Evolutionary conservation across 257 asterid genomes (phyloP), one percentile per base, ranked within the genome.

Genomic region (Penstemon barbatus): DNA sequence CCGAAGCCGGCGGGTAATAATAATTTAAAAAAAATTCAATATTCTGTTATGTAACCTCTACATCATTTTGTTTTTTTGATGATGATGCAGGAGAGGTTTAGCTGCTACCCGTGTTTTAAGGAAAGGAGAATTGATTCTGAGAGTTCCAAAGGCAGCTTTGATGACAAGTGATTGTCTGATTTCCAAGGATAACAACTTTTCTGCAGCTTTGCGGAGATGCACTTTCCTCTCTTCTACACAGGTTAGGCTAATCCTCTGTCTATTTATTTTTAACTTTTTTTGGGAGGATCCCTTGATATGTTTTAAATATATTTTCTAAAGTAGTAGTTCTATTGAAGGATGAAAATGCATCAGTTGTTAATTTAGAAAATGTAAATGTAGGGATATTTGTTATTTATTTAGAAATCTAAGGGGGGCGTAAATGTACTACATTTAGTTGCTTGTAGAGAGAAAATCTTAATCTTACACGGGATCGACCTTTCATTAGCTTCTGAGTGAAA

Each of bases 1-100:
- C 99, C 10, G 81, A 79, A 19, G 90, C 96, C 56, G 99, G 99
- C 84, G 97, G 99, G 98, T 93, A 78, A 18, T 5, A 18, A 60
- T 15, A 15, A 15, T 15, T 41, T 2, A 8, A 25, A 25, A 25
- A 0, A 25, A 25, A 25, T 25, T 1, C 1, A 11, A 37, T 12
- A 5, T 5, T 15, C 43, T 18, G 36, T 11, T 60, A n/a, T 11
- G 10, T 13, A 5, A 33, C n/a, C 7, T 3, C 19, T 38, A 0
- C 6, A 0, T 60, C 10, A 8, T 19, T 57, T 0, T 3, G 0
- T 57, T 33, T 0, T 5, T 2, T 8, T 39, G 9, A 4, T 37
- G 15, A 7, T 68, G 51, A 54, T 77, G 54, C 84, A 93, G 97
- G 86, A 84, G 99, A 78, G 97, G 99, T 48, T 84, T 93, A 57